Percentiles rank a stretch among this genome's conserved stretches.
Evolutionary conservation across 768 basidiomycete species (phyloP).

Genomic region (Mrakia frigida): DNA sequence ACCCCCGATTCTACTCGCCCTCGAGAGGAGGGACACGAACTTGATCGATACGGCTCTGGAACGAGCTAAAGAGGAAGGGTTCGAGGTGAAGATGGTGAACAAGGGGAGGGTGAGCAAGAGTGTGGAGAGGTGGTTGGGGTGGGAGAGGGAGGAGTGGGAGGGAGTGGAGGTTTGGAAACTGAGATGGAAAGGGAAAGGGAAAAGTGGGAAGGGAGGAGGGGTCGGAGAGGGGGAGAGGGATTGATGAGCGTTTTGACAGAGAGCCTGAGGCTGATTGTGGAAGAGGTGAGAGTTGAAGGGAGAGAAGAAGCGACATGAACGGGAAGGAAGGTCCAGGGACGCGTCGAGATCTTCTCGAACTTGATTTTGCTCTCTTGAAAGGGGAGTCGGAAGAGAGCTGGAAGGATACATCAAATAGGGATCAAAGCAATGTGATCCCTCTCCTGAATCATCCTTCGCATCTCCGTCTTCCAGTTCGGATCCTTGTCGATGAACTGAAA

Average conservation of each 20-base stretch:
- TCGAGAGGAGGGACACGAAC: constrained; percentile 71
- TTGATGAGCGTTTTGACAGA: neutral
- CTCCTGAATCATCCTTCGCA: too few relatives aligned
- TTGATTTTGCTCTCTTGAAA: too few relatives aligned
- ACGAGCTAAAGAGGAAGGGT: constrained; percentile 53
- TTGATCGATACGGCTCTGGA: constrained; percentile 59
- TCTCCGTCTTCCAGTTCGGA: too few relatives aligned
- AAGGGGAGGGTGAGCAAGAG: constrained; percentile 58
- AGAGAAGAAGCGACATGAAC: too few relatives aligned
- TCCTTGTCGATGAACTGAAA: too few relatives aligned
- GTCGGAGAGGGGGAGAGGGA: neutral
- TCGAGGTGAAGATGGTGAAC: constrained; percentile 57
- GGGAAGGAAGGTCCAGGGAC: too few relatives aligned
- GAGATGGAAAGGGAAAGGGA: constrained; percentile 27
- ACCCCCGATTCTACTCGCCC: constrained; percentile 58
- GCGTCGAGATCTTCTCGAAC: too few relatives aligned
- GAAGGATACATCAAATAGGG: too few relatives aligned
- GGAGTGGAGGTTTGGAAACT: constrained; percentile 76
- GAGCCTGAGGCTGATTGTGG: too few relatives aligned
- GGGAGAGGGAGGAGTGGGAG: constrained; percentile 70
- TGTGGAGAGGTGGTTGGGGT: constrained; percentile 56
- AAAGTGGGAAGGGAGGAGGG: neutral
- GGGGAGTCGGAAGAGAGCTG: too few relatives aligned
- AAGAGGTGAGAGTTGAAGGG: too few relatives aligned
- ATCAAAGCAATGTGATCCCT: too few relatives aligned